Evolutionary conservation across 1,284 basidiomycete genomes (phyloP).

Genomic region (Cronartium quercuum): DNA sequence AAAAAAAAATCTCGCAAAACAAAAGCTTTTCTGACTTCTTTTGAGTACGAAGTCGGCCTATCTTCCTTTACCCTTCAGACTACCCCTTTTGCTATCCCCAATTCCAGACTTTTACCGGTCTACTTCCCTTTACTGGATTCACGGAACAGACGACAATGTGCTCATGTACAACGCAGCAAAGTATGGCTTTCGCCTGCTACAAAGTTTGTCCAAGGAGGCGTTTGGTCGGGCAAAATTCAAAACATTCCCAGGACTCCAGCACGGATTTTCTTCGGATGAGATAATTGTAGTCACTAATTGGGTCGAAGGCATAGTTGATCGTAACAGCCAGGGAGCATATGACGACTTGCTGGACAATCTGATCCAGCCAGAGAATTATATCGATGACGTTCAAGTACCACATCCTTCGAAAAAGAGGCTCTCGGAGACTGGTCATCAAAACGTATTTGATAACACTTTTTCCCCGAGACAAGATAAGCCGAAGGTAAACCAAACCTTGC

Average conservation of each 20-base stretch:
- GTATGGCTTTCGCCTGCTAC: slow-evolving; percentile 7
- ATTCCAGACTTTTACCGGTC: background rate
- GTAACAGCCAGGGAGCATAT: slow-evolving; percentile 9
- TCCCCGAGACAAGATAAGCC: no score
- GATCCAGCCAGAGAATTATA: slow-evolving; percentile 10
- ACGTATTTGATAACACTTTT: no score
- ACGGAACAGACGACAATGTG: slow-evolving; percentile 12
- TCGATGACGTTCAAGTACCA: background rate
- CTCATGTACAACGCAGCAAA: slow-evolving; percentile 13
- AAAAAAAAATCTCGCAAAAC: background rate
- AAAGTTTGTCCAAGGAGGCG: background rate
- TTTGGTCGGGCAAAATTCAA: slow-evolving; percentile 29
- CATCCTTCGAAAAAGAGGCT: no score
- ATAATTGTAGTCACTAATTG: slow-evolving; percentile 19
- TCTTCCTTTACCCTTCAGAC: slow-evolving; percentile 19
- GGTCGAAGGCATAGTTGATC: slow-evolving; percentile 17
- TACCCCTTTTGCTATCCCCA: background rate
- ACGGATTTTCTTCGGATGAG: slow-evolving; percentile 9
- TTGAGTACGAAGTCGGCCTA: slow-evolving; percentile 10
- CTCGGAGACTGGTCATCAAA: no score
- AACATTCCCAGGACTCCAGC: slow-evolving; percentile 7
- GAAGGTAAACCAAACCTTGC: no score
- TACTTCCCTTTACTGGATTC: slow-evolving; percentile 22
- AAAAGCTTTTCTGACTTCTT: background rate
- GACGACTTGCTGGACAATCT: slow-evolving; percentile 7